Evolutionary conservation across 2,329 filamentous ascomycete species (phyloP), one percentile per base, ranked within the genome.

Genomic region (Immersiporthe knoxdaviesiana): DNA sequence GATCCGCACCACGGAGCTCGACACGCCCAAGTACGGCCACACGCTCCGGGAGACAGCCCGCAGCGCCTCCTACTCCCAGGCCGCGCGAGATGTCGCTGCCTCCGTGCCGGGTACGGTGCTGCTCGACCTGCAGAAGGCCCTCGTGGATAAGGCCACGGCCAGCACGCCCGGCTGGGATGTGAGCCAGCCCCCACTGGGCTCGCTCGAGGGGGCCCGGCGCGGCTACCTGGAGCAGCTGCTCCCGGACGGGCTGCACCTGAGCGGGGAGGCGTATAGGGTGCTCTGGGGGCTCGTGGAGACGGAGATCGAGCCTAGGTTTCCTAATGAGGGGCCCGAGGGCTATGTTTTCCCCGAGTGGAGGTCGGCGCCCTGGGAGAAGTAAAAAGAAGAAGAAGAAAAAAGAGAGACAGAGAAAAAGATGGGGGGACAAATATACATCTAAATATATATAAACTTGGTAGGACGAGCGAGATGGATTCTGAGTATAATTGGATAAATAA

Each of bases 121-220:
- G 1, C 81, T 97, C 30, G 93, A 98, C 79, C 84, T 98, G 1
- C 97, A 92, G 88, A 86, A 87, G 71, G 88, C 88, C 0, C 85
- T 97, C 74, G 92, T 97, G 89, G 83, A 87, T 67, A 84, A 87
- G 85, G 94, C 78, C 82, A 87, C 79, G 77, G 85, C 77, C 77
- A 87, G 79, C 79, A 87, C 79, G 77, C 87, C 77, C 73, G 80
- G 84, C 63, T 91, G 89, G 75, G 84, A 89, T 66, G 81, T 79
- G 60, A 81, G 79, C 6, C 65, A 54, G 62, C 81, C 82, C 8
- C 80, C 82, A 21, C 78, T 79, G 74, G 81, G 88, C 41, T 86
- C 87, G 2, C 83, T 85, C 35, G 82, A 80, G 1, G 81, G 82
- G 68, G 84, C 85, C 32, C 79, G 83, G 73, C 80, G 81, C 63